Evolutionary conservation across 495 filamentous ascomycete species (phyloP).

Genomic region (Penicillium ochrochloron): DNA sequence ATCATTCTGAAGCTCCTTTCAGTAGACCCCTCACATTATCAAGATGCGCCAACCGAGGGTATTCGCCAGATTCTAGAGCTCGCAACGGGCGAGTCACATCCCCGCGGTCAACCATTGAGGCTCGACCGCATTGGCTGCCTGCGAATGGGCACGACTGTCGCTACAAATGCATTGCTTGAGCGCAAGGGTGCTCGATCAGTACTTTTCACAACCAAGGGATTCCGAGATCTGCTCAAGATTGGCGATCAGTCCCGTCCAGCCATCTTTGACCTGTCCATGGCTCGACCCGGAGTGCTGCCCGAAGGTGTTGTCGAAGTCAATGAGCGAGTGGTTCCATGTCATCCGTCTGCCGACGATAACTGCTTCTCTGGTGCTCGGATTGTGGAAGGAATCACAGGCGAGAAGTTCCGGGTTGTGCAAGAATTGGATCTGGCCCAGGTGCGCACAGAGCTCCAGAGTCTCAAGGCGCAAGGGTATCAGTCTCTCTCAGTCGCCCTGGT

Average conservation of each 20-base stretch:
- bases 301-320: constrained; percentile 76
- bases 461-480: constrained; percentile 53
- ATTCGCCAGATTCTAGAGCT: constrained; percentile 87
- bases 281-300: constrained; percentile 79
- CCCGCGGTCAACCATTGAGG: constrained; percentile 80
- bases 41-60: constrained; percentile 87
- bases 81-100: constrained; percentile 75
- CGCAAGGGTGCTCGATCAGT: constrained; percentile 92
- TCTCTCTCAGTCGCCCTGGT: constrained; percentile 58
- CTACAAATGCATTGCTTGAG: constrained; percentile 90
- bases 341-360: constrained; percentile 67
- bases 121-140: constrained; percentile 82
- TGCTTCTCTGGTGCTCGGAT: constrained; percentile 42
- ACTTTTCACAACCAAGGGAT: constrained; percentile 89
- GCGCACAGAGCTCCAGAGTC: constrained; percentile 44
- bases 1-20: constrained; percentile 87
- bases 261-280: constrained; percentile 83
- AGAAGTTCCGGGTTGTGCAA: constrained; percentile 56
- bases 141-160: constrained; percentile 89
- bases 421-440: constrained; percentile 45
- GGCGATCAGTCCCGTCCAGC: constrained; percentile 83
- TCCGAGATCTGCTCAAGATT: constrained; percentile 88
- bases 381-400: constrained; percentile 54
- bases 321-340: constrained; percentile 65
- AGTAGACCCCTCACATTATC: constrained; percentile 87